phyloP scores from a whole-genome alignment of 2,329 filamentous ascomycete species.

The Fusarium sp. region DNA sequence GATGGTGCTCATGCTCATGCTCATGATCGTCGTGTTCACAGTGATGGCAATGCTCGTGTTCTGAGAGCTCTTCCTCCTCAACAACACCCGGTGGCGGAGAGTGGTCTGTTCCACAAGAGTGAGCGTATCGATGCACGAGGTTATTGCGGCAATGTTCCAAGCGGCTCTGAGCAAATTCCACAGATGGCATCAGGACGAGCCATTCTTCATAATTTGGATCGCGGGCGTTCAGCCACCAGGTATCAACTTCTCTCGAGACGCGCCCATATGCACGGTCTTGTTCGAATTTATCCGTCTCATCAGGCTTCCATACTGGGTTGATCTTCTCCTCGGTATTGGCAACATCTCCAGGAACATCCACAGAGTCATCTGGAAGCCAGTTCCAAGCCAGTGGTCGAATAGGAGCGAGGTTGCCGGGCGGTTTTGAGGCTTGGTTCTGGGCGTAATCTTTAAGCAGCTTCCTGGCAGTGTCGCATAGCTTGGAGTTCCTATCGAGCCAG shows the following conservation, averaged over 20 bases:
- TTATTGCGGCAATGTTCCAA: conserved; percentile 70
- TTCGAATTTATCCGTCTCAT: conserved; percentile 67
- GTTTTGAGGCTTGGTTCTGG: conserved; percentile 60
- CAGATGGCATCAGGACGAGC: conserved; percentile 69
- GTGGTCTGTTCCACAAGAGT: conserved; percentile 58
- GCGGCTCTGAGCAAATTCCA: conserved; percentile 68
- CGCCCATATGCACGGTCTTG: conserved; percentile 69
- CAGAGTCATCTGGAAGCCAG: conserved; percentile 60
- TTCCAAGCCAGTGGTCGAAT: conserved; percentile 67
- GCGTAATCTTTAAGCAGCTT: conserved; percentile 67
- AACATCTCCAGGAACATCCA: conserved; percentile 47
- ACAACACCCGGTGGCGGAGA: conserved; percentile 51
- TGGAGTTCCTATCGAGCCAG: conserved; percentile 71
- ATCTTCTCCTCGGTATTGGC: conserved; percentile 57
- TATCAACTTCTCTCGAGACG: conserved; percentile 73
- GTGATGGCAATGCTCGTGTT: conserved; percentile 53
- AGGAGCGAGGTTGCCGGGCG: conserved; percentile 62
- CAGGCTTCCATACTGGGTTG: conserved; percentile 62
- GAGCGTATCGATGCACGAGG: conserved; percentile 66
- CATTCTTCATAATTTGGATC: conserved; percentile 71
- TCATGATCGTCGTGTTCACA: conserved; percentile 43
- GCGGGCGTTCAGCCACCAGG: conserved; percentile 72
- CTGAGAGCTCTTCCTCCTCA: conserved; percentile 55
- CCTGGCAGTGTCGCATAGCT: conserved; percentile 67
- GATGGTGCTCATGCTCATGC: background rate